Conservation (phyloP, 2,329 filamentous ascomycete species). For the Cordyceps tenuipes region DNA sequence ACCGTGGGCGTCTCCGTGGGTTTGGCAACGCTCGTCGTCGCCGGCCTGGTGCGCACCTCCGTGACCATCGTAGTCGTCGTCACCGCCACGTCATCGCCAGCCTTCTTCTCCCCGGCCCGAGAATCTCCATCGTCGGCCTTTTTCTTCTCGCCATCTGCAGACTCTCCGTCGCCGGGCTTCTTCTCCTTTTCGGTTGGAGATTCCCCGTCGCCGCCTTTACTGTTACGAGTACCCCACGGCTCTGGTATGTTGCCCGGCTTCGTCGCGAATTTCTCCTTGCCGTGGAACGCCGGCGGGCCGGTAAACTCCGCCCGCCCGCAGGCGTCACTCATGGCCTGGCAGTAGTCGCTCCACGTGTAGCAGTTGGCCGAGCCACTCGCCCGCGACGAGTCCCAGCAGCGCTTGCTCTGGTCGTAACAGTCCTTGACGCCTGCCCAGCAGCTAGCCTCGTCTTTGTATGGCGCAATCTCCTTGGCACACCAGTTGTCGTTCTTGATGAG, state of each 20-base stretch:
- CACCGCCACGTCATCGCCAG: not conserved
- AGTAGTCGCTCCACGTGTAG: slow-evolving; percentile 54
- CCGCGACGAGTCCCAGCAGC: slow-evolving; percentile 51
- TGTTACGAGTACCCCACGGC: slow-evolving; percentile 17
- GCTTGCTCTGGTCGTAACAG: slow-evolving; percentile 51
- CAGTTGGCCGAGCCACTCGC: slow-evolving; percentile 54
- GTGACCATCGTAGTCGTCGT: not conserved
- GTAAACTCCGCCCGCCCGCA: slow-evolving; percentile 35
- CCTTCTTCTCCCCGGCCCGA: no score
- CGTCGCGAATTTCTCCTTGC: slow-evolving; percentile 24
- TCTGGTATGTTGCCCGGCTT: slow-evolving; percentile 27
- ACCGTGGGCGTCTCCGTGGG: not conserved
- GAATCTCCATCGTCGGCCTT: no score
- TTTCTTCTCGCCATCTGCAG: no score
- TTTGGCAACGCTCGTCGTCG: not conserved
- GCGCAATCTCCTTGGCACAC: slow-evolving; percentile 54
- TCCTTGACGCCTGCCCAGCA: slow-evolving; percentile 51
- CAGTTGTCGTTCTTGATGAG: slow-evolving; percentile 63
- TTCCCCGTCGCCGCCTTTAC: not conserved
- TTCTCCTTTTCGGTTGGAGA: slow-evolving; percentile 9
- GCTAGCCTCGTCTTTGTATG: slow-evolving; percentile 44
- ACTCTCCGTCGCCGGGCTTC: no score
- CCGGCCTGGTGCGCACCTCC: not conserved
- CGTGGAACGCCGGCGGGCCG: slow-evolving; percentile 39
- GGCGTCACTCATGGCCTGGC: slow-evolving; percentile 36